A percentile compares a stretch with the other conserved stretches of the same genome.
These are phyloP conservation scores for Fusarium liriodendri DNA, from an alignment of 2,329 filamentous ascomycete genomes.

Conservation along the genomic window DNA sequence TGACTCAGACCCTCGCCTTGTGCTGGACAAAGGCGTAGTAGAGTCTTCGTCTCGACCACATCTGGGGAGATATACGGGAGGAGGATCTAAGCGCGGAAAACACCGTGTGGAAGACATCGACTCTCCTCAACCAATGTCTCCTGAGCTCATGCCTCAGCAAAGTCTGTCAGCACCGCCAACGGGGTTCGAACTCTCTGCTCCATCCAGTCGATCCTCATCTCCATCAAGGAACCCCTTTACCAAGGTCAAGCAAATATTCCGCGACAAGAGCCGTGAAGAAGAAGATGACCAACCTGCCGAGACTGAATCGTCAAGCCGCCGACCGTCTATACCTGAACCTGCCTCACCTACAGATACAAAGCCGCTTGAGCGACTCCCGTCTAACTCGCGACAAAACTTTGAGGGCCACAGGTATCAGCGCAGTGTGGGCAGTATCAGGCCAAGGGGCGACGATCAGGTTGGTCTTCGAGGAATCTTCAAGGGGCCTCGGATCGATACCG, in stretches of 20 bases:
- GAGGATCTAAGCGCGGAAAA: constrained; percentile 56
- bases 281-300: constrained; percentile 47
- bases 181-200: constrained; percentile 71
- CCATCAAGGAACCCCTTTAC: constrained; percentile 70
- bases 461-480: constrained; percentile 78
- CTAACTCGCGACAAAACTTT: constrained; percentile 52
- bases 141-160: constrained; percentile 60
- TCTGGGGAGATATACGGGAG: constrained; percentile 58
- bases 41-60: constrained; percentile 42
- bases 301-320: constrained; percentile 48
- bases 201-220: constrained; percentile 71
- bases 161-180: constrained; percentile 68
- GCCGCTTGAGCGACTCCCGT: constrained; percentile 45
- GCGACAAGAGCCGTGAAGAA: constrained; percentile 63
- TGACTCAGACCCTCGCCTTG: constrained; percentile 52
- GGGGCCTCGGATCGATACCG: constrained; percentile 77
- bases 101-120: constrained; percentile 58
- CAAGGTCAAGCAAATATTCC: constrained; percentile 67
- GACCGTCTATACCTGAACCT: constrained; percentile 44
- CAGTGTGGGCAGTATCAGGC: constrained; percentile 61
- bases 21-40: constrained; percentile 31
- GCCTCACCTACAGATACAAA: constrained; percentile 45
- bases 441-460: constrained; percentile 49
- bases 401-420: constrained; percentile 61
- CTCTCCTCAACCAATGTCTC: constrained; percentile 62